Conservation (phyloP, 345 rosid species). For the Eucalyptus sp. region DNA sequence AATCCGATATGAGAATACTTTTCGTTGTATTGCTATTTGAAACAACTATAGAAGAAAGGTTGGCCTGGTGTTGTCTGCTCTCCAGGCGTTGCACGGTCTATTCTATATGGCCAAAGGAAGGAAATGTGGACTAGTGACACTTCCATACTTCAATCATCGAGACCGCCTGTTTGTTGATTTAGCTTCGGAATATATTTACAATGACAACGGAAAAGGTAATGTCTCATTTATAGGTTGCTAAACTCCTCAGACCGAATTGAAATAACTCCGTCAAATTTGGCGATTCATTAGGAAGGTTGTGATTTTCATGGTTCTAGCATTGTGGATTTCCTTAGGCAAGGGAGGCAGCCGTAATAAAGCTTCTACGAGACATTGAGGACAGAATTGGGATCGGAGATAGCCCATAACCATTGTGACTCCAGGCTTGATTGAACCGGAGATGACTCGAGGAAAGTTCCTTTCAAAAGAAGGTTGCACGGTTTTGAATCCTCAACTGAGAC, state of each 20-base stretch:
- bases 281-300: background rate
- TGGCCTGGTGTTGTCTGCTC: no score
- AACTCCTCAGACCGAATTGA: background rate
- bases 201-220: background rate
- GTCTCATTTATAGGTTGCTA: background rate
- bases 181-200: background rate
- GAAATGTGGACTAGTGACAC: rapidly evolving
- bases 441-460: background rate
- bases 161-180: background rate
- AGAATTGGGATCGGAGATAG: constrained; percentile 31
- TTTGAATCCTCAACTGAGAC: background rate
- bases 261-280: background rate
- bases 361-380: constrained; percentile 51
- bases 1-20: no score
- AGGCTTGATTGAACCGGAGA: constrained; percentile 40
- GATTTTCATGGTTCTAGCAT: background rate
- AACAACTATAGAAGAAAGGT: no score
- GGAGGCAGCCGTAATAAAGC: constrained; percentile 32
- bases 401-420: constrained; percentile 40
- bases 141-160: background rate
- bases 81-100: rapidly evolving
- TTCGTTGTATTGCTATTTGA: no score
- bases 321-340: constrained; percentile 26
- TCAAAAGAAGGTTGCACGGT: background rate
- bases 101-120: no score